A percentile compares a stretch with the other conserved stretches of the same genome.
Conservation (phyloP, 192 early-diverging fungal genomes). For the Glomus cerebriforme region DNA sequence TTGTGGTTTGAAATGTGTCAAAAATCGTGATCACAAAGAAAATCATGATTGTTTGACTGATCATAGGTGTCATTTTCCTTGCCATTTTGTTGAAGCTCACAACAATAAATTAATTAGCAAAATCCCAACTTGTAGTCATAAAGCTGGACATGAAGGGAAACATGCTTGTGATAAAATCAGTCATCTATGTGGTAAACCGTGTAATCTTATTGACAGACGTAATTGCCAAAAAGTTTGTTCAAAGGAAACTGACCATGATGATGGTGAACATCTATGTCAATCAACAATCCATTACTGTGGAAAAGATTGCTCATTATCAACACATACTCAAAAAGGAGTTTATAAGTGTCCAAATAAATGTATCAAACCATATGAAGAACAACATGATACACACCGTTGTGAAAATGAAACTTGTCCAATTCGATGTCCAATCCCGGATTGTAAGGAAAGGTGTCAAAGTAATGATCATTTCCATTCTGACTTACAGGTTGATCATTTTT, state of each 20-base stretch:
- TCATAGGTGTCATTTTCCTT: conserved; percentile 26
- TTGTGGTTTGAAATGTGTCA: conserved; percentile 23
- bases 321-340: conserved; percentile 16
- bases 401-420: conserved; percentile 29
- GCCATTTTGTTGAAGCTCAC: conserved; percentile 24
- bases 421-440: conserved; percentile 20
- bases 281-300: conserved; percentile 32
- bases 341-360: conserved; percentile 24
- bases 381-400: conserved; percentile 11
- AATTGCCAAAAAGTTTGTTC: conserved; percentile 32
- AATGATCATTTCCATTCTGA: conserved; percentile 26
- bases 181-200: conserved; percentile 11
- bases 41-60: conserved; percentile 33
- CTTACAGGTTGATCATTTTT: conserved; percentile 18
- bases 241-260: conserved; percentile 31
- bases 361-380: not conserved
- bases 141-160: conserved; percentile 21
- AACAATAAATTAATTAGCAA: not conserved
- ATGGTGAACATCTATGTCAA: conserved; percentile 17
- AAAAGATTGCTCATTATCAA: conserved; percentile 25
- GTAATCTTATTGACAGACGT: not conserved
- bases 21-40: conserved; percentile 20
- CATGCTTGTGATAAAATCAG: conserved; percentile 21
- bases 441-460: conserved; percentile 3
- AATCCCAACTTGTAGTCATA: conserved; percentile 23